Percentiles rank a stretch among this genome's conserved stretches.
Evolutionary conservation across 2,329 filamentous ascomycete genomes (phyloP).

Genomic region (Exophiala calicioides): DNA sequence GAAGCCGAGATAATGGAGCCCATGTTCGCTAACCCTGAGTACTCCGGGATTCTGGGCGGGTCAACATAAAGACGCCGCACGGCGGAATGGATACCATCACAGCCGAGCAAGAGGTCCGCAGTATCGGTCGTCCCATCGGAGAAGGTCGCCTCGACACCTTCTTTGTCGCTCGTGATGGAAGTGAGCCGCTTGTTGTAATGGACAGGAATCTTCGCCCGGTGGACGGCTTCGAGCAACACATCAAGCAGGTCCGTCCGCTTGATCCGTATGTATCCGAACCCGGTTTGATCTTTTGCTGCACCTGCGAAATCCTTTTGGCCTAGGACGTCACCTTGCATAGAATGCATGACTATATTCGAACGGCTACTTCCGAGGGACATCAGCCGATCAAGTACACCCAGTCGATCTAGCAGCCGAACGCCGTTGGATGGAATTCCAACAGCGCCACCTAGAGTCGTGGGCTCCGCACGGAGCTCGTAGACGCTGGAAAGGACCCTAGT

Average conservation of each 20-base stretch:
- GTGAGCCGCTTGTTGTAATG: slow-evolving; percentile 30
- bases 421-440: slow-evolving; percentile 62
- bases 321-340: slow-evolving; percentile 20
- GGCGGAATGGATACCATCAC: slow-evolving; percentile 44
- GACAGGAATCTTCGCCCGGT: slow-evolving; percentile 32
- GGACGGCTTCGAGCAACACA: slow-evolving; percentile 30
- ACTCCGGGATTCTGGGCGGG: slow-evolving; percentile 34
- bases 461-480: slow-evolving; percentile 52
- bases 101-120: slow-evolving; percentile 40
- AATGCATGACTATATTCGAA: slow-evolving; percentile 50
- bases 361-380: slow-evolving; percentile 51
- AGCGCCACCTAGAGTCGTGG: slow-evolving; percentile 54
- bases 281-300: slow-evolving; percentile 21
- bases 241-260: slow-evolving; percentile 34
- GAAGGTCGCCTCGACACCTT: slow-evolving; percentile 32
- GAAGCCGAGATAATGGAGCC: background rate
- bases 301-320: background rate
- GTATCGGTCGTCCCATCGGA: slow-evolving; percentile 34
- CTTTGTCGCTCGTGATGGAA: slow-evolving; percentile 29
- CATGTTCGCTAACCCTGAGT: slow-evolving; percentile 31
- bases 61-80: slow-evolving; percentile 38
- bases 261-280: slow-evolving; percentile 37
- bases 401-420: slow-evolving; percentile 52
- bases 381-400: slow-evolving; percentile 50
- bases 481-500: slow-evolving; percentile 48